Base-by-base conservation (phyloP, 371 early-diverging fungal genomes). In the Lichtheimia ornata region DNA sequence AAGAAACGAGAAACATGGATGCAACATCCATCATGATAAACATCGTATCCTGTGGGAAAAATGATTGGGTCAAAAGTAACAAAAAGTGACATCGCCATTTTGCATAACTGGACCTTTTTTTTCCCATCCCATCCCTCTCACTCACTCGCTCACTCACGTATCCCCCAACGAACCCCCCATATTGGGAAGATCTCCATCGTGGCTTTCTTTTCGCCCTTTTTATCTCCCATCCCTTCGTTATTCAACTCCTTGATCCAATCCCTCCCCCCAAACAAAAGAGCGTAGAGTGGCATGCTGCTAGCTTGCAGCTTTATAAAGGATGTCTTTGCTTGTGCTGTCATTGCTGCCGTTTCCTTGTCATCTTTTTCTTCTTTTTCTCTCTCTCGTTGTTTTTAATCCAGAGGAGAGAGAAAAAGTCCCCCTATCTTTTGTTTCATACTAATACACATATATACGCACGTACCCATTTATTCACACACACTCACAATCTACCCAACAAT, bases 321-420 rank as follows among this genome's bases (percentile, higher is more conserved):
- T 45, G 44, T 41, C 56, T 56, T 42, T 35, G 25, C 25, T 51
- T 62, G n/a, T 24, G 17, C 54, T 64, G 18, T 53, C 49, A 41
- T 27, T 56, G 20, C 58, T 58, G 50, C 58, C 51, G 20, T 53
- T 45, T 53, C 41, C 44, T 53, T 28, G n/a, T 42, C 50, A 28
- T 53, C 43, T 28, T 45, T 27, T 40, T 45, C 17, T 15, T 62
- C 24, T 43, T 45, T 14, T 54, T 63, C 51, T 55, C 51, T 41
- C 50, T 27, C 17, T 50, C 15, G 41, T 42, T 15, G 15, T 35
- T 40, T 53, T 30, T 40, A 55, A 50, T 25, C 22, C 22, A 47
- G 18, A 47, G 47, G 22, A 20, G 20, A 41, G 42, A 18, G 5
- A 35, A 35, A 11, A 7, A 28, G 7, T 6, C 6, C 40, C 4